Conservation (phyloP, 2,329 filamentous ascomycete genomes). For the Aspergillus melleus region DNA sequence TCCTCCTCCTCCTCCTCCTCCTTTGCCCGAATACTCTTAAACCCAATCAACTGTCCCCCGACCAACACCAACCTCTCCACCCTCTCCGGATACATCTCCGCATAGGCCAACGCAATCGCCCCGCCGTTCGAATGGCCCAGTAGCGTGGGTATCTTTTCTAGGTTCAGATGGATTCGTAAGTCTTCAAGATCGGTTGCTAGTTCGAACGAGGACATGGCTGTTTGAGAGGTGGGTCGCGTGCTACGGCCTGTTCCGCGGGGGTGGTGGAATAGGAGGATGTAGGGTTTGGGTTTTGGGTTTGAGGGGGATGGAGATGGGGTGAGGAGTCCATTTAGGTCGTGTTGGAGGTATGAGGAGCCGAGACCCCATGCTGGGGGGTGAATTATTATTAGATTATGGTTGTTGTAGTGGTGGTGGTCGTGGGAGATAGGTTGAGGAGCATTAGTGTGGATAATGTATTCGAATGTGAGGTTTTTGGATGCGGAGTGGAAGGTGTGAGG, state of each 20-base stretch:
- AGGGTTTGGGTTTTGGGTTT: not conserved
- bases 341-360: constrained; percentile 23
- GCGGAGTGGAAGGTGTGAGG: constrained; percentile 18
- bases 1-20: not conserved
- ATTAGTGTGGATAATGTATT: constrained; percentile 16
- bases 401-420: not conserved
- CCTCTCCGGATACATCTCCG: constrained; percentile 21
- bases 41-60: constrained; percentile 23
- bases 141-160: constrained; percentile 20
- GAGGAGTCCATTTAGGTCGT: constrained; percentile 16
- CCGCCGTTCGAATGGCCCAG: constrained; percentile 30
- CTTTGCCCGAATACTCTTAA: not conserved
- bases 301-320: too few species aligned
- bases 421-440: not conserved
- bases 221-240: constrained; percentile 2
- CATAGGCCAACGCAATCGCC: constrained; percentile 28
- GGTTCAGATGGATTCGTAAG: constrained; percentile 22
- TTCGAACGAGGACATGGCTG: constrained; percentile 21
- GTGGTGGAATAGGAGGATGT: constrained; percentile 26
- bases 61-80: constrained; percentile 26
- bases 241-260: constrained; percentile 26
- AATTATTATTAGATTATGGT: constrained; percentile 15
- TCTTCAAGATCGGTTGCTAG: constrained; percentile 23
- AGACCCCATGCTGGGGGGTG: constrained; percentile 29
- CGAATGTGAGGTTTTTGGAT: constrained; percentile 16